Percentiles rank a stretch among this genome's conserved stretches.
phyloP scores from a whole-genome alignment of 805 yeast species.

The Candida andamanensis region DNA sequence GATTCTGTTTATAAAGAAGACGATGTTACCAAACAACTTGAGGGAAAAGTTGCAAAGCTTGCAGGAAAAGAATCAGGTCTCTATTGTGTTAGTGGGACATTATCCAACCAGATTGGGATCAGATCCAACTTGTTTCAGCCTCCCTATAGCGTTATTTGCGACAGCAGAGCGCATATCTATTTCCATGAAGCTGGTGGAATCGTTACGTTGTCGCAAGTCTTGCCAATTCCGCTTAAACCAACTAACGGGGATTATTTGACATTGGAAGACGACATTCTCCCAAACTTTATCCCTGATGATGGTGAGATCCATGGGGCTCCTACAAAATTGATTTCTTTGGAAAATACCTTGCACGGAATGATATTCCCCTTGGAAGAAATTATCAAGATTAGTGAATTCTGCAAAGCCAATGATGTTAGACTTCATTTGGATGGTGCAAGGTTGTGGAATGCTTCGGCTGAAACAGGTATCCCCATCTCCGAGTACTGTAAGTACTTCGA shows the following conservation, averaged over 20 bases:
- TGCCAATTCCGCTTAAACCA: conserved; percentile 83
- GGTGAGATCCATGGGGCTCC: conserved; percentile 89
- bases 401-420: conserved; percentile 50
- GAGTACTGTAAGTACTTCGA: conserved; percentile 78
- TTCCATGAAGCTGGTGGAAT: conserved; percentile 88
- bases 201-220: conserved; percentile 84
- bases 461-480: conserved; percentile 58
- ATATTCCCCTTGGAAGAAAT: conserved; percentile 78
- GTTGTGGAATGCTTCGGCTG: conserved; percentile 83
- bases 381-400: conserved; percentile 63
- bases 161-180: conserved; percentile 78
- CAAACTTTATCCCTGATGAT: conserved; percentile 60
- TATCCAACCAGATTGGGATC: conserved; percentile 83
- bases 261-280: conserved; percentile 73
- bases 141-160: conserved; percentile 82
- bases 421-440: conserved; percentile 96
- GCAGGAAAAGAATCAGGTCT: conserved; percentile 80
- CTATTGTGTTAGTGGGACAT: conserved; percentile 83
- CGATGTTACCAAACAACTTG: conserved; percentile 58
- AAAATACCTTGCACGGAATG: conserved; percentile 84
- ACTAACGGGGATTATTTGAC: conserved; percentile 72
- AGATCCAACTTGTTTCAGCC: conserved; percentile 75
- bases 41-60: conserved; percentile 55
- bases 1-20: conserved; percentile 92
- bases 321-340: conserved; percentile 76